phyloP scores from a whole-genome alignment of 140 eudicot species.

The Stevia rebaudiana region DNA sequence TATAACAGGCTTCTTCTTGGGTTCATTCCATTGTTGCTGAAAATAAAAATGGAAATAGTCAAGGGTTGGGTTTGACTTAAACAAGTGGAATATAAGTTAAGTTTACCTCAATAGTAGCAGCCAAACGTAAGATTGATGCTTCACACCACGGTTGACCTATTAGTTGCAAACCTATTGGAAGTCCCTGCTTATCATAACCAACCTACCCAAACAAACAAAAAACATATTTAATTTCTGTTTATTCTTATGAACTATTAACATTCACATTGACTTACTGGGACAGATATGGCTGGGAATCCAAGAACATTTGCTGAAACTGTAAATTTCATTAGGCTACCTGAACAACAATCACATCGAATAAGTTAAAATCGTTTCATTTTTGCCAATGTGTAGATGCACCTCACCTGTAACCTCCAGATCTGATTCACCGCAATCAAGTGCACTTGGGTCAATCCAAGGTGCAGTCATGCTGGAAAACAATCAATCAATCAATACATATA shows the following conservation, averaged over 20 bases:
- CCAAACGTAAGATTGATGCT: constrained; percentile 79
- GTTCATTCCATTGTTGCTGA: constrained; percentile 16
- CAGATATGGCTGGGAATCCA: constrained; percentile 77
- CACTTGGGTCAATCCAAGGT: constrained; percentile 67
- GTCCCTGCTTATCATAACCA: constrained; percentile 95
- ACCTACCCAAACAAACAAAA: constrained; percentile 27
- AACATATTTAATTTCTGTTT: background rate
- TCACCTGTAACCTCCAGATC: constrained; percentile 71
- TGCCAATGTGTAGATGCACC: too few relatives aligned
- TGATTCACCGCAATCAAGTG: constrained; percentile 74
- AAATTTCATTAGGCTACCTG: constrained; percentile 76
- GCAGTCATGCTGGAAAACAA: constrained; percentile 86
- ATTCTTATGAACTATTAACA: background rate
- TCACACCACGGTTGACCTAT: constrained; percentile 96
- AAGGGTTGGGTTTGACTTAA: too few relatives aligned
- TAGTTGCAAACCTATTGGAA: constrained; percentile 89
- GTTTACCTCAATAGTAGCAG: constrained; percentile 80
- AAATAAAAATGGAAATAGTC: background rate
- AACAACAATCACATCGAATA: constrained; percentile 2
- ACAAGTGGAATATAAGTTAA: too few relatives aligned
- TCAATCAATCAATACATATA: background rate
- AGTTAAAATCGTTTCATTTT: too few relatives aligned
- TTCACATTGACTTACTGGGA: constrained; percentile 88
- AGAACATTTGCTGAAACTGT: constrained; percentile 62
- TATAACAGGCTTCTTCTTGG: constrained; percentile 17